phyloP scores from a whole-genome alignment of 495 filamentous ascomycete genomes.

The Neurospora sp. region DNA sequence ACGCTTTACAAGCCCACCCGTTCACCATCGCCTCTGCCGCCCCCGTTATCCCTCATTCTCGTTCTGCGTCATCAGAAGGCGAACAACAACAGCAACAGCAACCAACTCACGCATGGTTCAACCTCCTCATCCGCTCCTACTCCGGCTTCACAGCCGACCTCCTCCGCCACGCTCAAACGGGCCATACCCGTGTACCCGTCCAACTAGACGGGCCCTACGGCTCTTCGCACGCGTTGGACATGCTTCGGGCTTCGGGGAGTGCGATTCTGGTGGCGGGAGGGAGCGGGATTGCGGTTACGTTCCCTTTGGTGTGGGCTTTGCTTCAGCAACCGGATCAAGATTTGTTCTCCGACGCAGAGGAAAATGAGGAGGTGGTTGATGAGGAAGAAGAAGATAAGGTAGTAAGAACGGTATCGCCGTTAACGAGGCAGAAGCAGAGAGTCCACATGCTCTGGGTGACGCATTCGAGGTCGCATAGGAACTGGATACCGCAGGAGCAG shows the following conservation, averaged over 20 bases:
- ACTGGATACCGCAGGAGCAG: slow-evolving; percentile 40
- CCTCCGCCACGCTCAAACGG: slow-evolving; percentile 33
- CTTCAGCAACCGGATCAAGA: neutral
- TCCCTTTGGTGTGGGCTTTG: slow-evolving; percentile 31
- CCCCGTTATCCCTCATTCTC: slow-evolving; percentile 1
- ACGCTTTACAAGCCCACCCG: slow-evolving; percentile 42
- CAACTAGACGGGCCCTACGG: slow-evolving; percentile 52
- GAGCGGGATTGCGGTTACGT: slow-evolving; percentile 52
- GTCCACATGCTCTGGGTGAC: slow-evolving; percentile 51
- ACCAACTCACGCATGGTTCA: slow-evolving; percentile 32
- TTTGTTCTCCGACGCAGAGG: neutral
- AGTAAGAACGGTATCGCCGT: neutral
- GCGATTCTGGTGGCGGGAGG: slow-evolving; percentile 51
- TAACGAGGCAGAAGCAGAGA: slow-evolving; percentile 14
- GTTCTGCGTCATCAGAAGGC: neutral
- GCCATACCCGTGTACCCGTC: slow-evolving; percentile 24
- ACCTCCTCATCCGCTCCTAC: slow-evolving; percentile 45
- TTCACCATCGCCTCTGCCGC: slow-evolving; percentile 51
- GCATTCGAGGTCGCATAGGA: slow-evolving; percentile 36
- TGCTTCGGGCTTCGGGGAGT: slow-evolving; percentile 31
- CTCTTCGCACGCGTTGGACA: slow-evolving; percentile 23
- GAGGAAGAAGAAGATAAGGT: neutral
- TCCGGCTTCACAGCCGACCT: slow-evolving; percentile 48
- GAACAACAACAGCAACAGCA: slow-evolving; percentile 5
- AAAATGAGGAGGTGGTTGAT: neutral